A percentile compares a stretch with the other conserved stretches of the same genome.
Evolutionary conservation across 495 filamentous ascomycete genomes (phyloP).

Genomic region (Penicillium cataractarum): DNA sequence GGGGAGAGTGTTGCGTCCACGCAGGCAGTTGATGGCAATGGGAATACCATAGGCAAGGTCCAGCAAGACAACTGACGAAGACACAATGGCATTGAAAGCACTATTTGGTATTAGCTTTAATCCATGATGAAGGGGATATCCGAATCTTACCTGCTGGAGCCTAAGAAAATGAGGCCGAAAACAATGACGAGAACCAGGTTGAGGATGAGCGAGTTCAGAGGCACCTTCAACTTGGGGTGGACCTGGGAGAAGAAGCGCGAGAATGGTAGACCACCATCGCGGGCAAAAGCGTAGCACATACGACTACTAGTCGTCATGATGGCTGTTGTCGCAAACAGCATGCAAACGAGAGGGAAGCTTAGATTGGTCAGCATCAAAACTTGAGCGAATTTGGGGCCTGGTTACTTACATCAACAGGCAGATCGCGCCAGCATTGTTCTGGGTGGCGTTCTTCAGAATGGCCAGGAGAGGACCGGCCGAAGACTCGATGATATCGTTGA

Average conservation of each 20-base stretch:
- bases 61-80: slow-evolving; percentile 70
- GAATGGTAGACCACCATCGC: slow-evolving; percentile 71
- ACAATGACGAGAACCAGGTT: slow-evolving; percentile 66
- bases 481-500: slow-evolving; percentile 62
- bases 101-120: slow-evolving; percentile 22
- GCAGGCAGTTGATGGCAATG: slow-evolving; percentile 65
- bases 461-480: slow-evolving; percentile 67
- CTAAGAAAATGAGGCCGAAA: slow-evolving; percentile 77
- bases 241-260: slow-evolving; percentile 66
- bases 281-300: slow-evolving; percentile 77
- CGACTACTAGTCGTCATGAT: slow-evolving; percentile 79
- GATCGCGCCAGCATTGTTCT: slow-evolving; percentile 64
- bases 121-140: not conserved
- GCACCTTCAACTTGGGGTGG: slow-evolving; percentile 65
- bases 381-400: not conserved
- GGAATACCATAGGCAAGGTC: slow-evolving; percentile 76
- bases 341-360: slow-evolving; percentile 68
- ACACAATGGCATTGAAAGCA: slow-evolving; percentile 66
- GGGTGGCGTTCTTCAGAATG: slow-evolving; percentile 71
- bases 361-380: slow-evolving; percentile 10
- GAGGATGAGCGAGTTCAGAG: slow-evolving; percentile 69
- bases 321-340: slow-evolving; percentile 69
- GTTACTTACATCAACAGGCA: slow-evolving; percentile 64
- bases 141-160: slow-evolving; percentile 56
- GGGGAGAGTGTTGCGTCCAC: slow-evolving; percentile 67